Evolutionary conservation across 306 rosid species (phyloP).

Genomic region (Vigna trinervia): DNA sequence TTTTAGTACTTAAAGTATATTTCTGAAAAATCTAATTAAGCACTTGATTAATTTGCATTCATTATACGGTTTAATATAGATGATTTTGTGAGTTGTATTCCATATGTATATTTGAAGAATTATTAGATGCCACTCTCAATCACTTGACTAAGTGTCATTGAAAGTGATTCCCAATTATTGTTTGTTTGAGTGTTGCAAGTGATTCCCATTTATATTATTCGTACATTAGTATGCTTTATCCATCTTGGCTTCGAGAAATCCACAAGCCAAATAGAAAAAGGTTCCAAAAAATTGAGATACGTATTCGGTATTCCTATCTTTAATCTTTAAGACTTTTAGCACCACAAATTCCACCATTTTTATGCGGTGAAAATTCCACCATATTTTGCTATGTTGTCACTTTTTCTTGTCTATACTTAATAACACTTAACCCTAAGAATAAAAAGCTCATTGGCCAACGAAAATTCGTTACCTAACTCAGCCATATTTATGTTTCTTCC

Average conservation of each 20-base stretch:
- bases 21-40: neutral
- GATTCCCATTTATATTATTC: slow-evolving; percentile 52
- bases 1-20: too few relatives aligned
- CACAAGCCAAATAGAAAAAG: slow-evolving; percentile 41
- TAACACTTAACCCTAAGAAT: slow-evolving; percentile 10
- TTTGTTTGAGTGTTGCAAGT: slow-evolving; percentile 43
- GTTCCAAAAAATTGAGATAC: slow-evolving; percentile 18
- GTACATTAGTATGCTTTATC: slow-evolving; percentile 45
- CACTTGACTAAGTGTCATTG: slow-evolving; percentile 57
- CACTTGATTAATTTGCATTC: slow-evolving; percentile 23
- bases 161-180: slow-evolving; percentile 58
- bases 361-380: slow-evolving; percentile 12
- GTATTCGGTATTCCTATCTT: slow-evolving; percentile 51
- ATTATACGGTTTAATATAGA: neutral
- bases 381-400: slow-evolving; percentile 17
- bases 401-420: slow-evolving; percentile 24
- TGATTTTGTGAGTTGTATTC: slow-evolving; percentile 47
- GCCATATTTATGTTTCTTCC: neutral
- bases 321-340: slow-evolving; percentile 49
- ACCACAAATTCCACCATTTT: slow-evolving; percentile 35
- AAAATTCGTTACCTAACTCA: slow-evolving; percentile 28
- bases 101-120: slow-evolving; percentile 43
- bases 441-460: neutral
- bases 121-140: slow-evolving; percentile 44
- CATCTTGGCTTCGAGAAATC: slow-evolving; percentile 46